Evolutionary conservation across 1,284 basidiomycete species (phyloP).

Genomic region (Trichosporon inkin): DNA sequence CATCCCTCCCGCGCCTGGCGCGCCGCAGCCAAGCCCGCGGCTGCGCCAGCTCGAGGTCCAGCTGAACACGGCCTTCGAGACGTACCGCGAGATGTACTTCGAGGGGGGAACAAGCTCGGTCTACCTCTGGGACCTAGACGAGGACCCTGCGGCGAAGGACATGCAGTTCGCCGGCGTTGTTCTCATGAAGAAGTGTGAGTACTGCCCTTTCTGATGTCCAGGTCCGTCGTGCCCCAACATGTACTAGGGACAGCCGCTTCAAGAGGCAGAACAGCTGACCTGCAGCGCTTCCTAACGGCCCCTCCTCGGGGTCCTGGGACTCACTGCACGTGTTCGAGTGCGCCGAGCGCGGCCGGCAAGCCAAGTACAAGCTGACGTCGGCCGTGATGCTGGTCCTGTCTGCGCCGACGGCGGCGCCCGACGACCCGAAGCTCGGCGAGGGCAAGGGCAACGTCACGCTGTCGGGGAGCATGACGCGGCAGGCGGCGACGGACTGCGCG

Average conservation of each 20-base stretch:
- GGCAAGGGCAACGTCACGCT: constrained; percentile 71
- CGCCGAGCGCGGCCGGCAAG: constrained; percentile 78
- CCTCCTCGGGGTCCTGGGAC: constrained; percentile 68
- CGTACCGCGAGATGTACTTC: constrained; percentile 97
- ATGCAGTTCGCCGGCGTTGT: constrained; percentile 86
- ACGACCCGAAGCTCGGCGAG: constrained; percentile 45
- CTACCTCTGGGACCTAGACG: constrained; percentile 97
- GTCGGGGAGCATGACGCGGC: constrained; percentile 94
- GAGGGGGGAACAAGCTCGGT: constrained; percentile 97
- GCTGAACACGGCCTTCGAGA: constrained; percentile 95
- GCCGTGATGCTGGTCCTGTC: constrained; percentile 95
- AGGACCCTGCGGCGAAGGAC: constrained; percentile 56
- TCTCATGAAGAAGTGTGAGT: constrained; percentile 87
- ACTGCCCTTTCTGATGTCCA: neutral
- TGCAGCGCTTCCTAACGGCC: neutral
- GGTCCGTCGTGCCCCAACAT: too few species aligned
- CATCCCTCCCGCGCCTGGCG: constrained; percentile 73
- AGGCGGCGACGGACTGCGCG: constrained; percentile 83
- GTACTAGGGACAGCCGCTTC: too few species aligned
- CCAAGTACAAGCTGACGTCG: constrained; percentile 94
- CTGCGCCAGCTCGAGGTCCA: constrained; percentile 86
- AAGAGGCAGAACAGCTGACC: neutral
- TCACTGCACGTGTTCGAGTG: constrained; percentile 98
- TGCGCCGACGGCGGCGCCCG: constrained; percentile 54
- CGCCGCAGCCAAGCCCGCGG: constrained; percentile 75